phyloP scores from a whole-genome alignment of 345 rosid genomes.

The Boechera divaricarpa region DNA sequence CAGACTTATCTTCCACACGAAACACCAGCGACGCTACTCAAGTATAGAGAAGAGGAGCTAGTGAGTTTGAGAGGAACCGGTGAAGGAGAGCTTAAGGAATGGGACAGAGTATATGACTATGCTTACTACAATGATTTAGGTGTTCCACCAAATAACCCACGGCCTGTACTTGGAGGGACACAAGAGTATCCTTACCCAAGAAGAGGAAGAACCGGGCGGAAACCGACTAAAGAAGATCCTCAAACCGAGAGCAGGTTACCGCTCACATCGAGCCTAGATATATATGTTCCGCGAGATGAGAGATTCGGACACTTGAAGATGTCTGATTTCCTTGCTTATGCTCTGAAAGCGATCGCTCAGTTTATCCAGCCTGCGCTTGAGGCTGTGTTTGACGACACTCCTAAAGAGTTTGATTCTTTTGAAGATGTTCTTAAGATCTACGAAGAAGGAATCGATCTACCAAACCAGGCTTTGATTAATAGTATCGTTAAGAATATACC shows the following conservation, averaged over 20 bases:
- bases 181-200: slow-evolving; percentile 81
- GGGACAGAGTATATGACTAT: slow-evolving; percentile 88
- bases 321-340: slow-evolving; percentile 65
- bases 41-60: slow-evolving; percentile 74
- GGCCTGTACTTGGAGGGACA: slow-evolving; percentile 88
- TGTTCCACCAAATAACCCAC: slow-evolving; percentile 55
- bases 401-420: slow-evolving; percentile 61
- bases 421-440: slow-evolving; percentile 64
- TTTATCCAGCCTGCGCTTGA: slow-evolving; percentile 58
- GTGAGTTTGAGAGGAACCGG: slow-evolving; percentile 71
- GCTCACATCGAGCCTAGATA: slow-evolving; percentile 47
- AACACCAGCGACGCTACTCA: slow-evolving; percentile 59
- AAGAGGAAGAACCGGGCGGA: slow-evolving; percentile 79
- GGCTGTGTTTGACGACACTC: slow-evolving; percentile 52
- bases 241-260: slow-evolving; percentile 63
- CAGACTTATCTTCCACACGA: slow-evolving; percentile 80
- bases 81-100: slow-evolving; percentile 68
- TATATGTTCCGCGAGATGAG: slow-evolving; percentile 88
- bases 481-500: slow-evolving; percentile 51
- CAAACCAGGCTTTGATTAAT: slow-evolving; percentile 50
- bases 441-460: slow-evolving; percentile 60
- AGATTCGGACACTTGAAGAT: slow-evolving; percentile 72
- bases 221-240: slow-evolving; percentile 58
- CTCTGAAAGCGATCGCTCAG: slow-evolving; percentile 61
- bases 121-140: slow-evolving; percentile 83